Evolutionary conservation across 179 eudicot species (phyloP), one percentile per base, ranked within the genome.

Genomic region (Nepenthes alata): DNA sequence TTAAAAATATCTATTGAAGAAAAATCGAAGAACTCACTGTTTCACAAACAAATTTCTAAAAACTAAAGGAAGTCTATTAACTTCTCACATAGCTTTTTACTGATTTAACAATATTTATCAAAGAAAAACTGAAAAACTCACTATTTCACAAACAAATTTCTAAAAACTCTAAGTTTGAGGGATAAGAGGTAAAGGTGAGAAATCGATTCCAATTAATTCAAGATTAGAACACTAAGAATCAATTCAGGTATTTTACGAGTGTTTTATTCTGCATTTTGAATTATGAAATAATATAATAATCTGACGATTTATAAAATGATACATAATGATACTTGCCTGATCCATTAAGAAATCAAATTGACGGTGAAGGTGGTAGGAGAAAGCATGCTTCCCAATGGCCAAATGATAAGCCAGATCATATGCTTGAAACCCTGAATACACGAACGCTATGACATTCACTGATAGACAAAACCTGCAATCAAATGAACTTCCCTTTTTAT

Each of bases 271-370:
- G 25, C 57, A 54, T 54, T n/a, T n/a, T 8, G 10, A 25, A 25
- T 25, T 25, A 25, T 25, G 25, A 25, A 25, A 25, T 25, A 25
- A 25, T 25, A 25, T 25, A 25, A 25, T 25, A 25, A 25, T 25
- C 1, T 1, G 1, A 25, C 25, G 25, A 25, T 0, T 25, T 25
- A 54, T 13, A 7, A 6, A 11, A 25, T 5, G 36, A 55, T 52
- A 52, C 15, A 35, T 12, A 36, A 55, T 25, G 8, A 55, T 47
- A 70, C 83, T 80, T 79, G 66, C 96, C 95, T 88, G 96, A 73
- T 88, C 96, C 83, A 84, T 77, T 37, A 78, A 45, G 58, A 88
- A 88, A 65, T 73, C 81, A 57, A 88, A 88, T 41, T 80, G 85
- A 69, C 69, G 73, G 35, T 87, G 86, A 49, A 81, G 76, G 55